phyloP scores from a whole-genome alignment of 2,329 filamentous ascomycete genomes.

The Penicillium glabrum region DNA sequence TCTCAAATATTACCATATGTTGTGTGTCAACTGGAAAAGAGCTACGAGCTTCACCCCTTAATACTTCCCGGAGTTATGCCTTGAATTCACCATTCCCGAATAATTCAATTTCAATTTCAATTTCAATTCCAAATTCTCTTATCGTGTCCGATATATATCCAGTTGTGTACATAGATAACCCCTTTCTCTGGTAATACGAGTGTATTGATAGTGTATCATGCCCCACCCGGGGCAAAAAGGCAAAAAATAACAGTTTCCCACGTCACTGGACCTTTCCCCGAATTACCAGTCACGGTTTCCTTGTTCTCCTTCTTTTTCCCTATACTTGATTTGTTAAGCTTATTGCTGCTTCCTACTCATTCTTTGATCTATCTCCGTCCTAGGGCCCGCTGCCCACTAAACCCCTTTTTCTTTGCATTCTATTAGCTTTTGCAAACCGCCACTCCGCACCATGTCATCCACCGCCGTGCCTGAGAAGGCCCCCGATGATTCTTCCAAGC shows the following conservation, averaged over 20 bases:
- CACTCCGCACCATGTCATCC: slow-evolving; percentile 30
- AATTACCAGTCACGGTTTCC: background rate
- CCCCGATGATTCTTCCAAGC: slow-evolving; percentile 79
- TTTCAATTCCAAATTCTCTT: no score
- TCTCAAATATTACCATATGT: no score
- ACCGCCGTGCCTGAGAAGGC: slow-evolving; percentile 51
- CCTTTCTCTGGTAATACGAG: background rate
- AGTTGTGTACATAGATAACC: background rate
- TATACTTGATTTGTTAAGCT: background rate
- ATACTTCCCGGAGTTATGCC: no score
- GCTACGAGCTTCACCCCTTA: no score
- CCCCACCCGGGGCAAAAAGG: slow-evolving; percentile 1
- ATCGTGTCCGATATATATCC: no score
- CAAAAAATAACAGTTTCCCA: slow-evolving; percentile 10
- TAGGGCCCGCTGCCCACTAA: background rate
- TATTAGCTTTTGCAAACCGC: background rate
- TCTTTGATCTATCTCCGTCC: background rate
- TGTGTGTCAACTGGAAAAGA: no score
- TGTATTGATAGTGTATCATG: background rate
- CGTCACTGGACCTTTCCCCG: slow-evolving; percentile 17
- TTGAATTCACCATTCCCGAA: no score
- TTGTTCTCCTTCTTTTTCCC: background rate
- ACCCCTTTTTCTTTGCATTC: background rate
- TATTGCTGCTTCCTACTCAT: slow-evolving; percentile 3
- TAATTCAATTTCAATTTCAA: no score